phyloP scores from a whole-genome alignment of 2,329 filamentous ascomycete genomes.

The Hirsutella minnesotensis region DNA sequence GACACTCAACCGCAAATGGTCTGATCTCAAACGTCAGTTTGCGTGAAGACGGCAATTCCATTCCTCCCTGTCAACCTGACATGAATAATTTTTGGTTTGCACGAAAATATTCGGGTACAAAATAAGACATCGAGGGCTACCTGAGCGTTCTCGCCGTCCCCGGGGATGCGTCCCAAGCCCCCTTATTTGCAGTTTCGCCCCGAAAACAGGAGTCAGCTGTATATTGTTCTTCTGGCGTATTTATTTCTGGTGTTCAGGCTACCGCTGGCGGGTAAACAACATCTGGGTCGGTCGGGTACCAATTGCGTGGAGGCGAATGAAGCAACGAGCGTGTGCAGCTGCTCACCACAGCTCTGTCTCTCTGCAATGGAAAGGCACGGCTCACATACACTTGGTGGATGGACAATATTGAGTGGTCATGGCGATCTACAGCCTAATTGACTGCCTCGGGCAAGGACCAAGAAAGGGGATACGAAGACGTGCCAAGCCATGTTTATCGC shows the following conservation, averaged over 20 bases:
- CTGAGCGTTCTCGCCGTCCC: not conserved
- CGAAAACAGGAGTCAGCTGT: not conserved
- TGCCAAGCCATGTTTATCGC: too few relatives aligned
- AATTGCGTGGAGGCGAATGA: slow-evolving; percentile 1
- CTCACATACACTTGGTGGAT: too few relatives aligned
- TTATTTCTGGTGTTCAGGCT: slow-evolving; percentile 3
- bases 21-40: slow-evolving; percentile 54
- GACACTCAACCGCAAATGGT: slow-evolving; percentile 64
- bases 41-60: slow-evolving; percentile 15
- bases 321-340: too few relatives aligned
- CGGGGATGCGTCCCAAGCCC: too few relatives aligned
- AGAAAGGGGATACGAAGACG: too few relatives aligned
- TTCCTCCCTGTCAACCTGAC: not conserved
- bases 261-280: slow-evolving; percentile 8
- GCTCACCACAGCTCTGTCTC: too few relatives aligned
- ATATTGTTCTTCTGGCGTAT: slow-evolving; percentile 1
- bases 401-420: too few relatives aligned
- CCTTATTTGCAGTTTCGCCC: not conserved
- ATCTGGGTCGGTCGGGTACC: too few relatives aligned
- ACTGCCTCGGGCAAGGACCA: too few relatives aligned
- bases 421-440: too few relatives aligned
- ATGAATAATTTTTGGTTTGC: not conserved
- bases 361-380: too few relatives aligned
- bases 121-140: slow-evolving; percentile 1
- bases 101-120: slow-evolving; percentile 13